Conservation (phyloP, 2,329 filamentous ascomycete genomes). For the Alternaria viburni region DNA sequence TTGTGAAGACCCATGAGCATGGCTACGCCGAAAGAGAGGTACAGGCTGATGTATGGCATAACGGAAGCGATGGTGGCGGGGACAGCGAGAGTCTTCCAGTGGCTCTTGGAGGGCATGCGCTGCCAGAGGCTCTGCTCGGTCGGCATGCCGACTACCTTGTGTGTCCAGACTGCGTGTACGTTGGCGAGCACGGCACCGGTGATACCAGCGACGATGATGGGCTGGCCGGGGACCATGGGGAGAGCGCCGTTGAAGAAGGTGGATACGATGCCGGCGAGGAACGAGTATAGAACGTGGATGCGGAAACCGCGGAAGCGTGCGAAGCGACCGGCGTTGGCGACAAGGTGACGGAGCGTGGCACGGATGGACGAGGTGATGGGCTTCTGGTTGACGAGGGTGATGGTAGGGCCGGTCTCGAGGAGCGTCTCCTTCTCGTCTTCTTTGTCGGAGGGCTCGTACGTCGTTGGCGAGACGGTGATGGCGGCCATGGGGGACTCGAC, state of each 20-base stretch:
- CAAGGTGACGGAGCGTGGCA: slow-evolving; percentile 66
- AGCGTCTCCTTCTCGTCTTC: slow-evolving; percentile 47
- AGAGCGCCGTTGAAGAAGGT: slow-evolving; percentile 54
- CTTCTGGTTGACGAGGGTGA: slow-evolving; percentile 57
- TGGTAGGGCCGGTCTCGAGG: slow-evolving; percentile 49
- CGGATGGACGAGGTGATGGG: slow-evolving; percentile 68
- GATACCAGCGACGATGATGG: slow-evolving; percentile 62
- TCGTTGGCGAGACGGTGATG: slow-evolving; percentile 56
- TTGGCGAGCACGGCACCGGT: slow-evolving; percentile 69
- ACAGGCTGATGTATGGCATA: slow-evolving; percentile 60
- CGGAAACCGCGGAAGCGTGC: slow-evolving; percentile 73
- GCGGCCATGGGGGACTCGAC: slow-evolving; percentile 66
- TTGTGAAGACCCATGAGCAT: slow-evolving; percentile 47
- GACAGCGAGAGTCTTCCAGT: slow-evolving; percentile 71
- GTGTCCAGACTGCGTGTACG: slow-evolving; percentile 79
- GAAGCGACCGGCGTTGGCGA: slow-evolving; percentile 66
- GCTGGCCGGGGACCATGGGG: slow-evolving; percentile 52
- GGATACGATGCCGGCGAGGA: slow-evolving; percentile 47
- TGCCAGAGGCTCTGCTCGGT: slow-evolving; percentile 65
- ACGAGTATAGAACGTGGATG: slow-evolving; percentile 51
- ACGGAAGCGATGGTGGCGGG: slow-evolving; percentile 71
- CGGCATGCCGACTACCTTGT: slow-evolving; percentile 79
- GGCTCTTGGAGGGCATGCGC: slow-evolving; percentile 71
- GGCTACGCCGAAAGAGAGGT: slow-evolving; percentile 56
- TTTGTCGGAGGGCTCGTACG: slow-evolving; percentile 50